Evolutionary conservation across 805 yeast species (phyloP).

Genomic region (Saccharomycopsis fibuligera): DNA sequence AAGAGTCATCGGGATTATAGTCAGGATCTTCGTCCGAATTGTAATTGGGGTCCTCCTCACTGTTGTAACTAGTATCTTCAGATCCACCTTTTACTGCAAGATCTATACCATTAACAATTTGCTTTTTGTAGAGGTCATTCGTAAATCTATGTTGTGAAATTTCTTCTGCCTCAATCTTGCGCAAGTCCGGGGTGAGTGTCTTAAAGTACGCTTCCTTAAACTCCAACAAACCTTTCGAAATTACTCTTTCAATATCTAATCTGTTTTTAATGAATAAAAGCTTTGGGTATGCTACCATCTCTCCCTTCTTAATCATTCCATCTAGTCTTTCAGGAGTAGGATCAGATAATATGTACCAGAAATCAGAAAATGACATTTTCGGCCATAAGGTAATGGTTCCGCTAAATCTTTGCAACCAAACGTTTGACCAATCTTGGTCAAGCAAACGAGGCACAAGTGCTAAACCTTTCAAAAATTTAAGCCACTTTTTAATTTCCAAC

Average conservation of each 20-base stretch:
- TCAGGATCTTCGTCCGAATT: constrained; percentile 14
- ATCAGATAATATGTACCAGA: constrained; percentile 58
- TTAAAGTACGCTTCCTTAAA: constrained; percentile 19
- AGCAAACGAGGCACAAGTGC: constrained; percentile 62
- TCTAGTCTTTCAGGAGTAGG: constrained; percentile 55
- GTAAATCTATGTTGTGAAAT: neutral
- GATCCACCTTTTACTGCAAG: neutral
- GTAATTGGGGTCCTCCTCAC: constrained; percentile 1
- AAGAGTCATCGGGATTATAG: constrained; percentile 1
- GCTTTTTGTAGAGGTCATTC: neutral
- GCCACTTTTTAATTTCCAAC: constrained; percentile 72
- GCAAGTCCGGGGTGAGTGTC: neutral
- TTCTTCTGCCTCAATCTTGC: neutral
- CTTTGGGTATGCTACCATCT: constrained; percentile 59
- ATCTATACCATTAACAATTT: neutral
- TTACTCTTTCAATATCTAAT: constrained; percentile 55
- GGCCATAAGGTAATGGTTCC: constrained; percentile 80
- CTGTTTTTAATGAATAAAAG: constrained; percentile 59
- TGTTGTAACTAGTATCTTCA: neutral
- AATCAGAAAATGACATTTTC: constrained; percentile 50
- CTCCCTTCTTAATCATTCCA: constrained; percentile 55
- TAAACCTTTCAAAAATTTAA: constrained; percentile 55
- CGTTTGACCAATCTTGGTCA: constrained; percentile 76
- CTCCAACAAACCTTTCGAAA: constrained; percentile 43
- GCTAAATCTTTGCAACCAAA: constrained; percentile 66